Percentiles rank a stretch among this genome's conserved stretches.
phyloP scores from a whole-genome alignment of 1,284 basidiomycete genomes.

The Cryptococcus sp. region DNA sequence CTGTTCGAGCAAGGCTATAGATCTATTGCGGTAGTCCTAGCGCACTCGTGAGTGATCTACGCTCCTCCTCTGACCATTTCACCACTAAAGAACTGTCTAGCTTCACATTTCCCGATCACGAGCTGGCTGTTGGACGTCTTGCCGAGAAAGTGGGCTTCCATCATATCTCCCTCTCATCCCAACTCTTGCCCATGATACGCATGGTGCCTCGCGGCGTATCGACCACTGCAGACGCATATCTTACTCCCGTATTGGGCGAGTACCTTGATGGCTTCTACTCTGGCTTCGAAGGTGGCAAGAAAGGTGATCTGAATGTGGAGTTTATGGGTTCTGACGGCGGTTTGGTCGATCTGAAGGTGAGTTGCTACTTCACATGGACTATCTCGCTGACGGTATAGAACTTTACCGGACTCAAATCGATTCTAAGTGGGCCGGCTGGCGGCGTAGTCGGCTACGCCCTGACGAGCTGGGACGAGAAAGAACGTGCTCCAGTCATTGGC shows the following conservation, averaged over 20 bases:
- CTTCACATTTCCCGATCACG: constrained; percentile 59
- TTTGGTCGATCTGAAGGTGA: constrained; percentile 64
- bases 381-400: constrained; percentile 53
- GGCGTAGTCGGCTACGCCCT: constrained; percentile 45
- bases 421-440: constrained; percentile 58
- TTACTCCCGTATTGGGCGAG: constrained; percentile 81
- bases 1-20: constrained; percentile 28
- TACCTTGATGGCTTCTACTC: constrained; percentile 92
- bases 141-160: constrained; percentile 78
- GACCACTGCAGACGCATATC: constrained; percentile 92
- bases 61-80: constrained; percentile 34
- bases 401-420: constrained; percentile 85
- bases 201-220: constrained; percentile 91
- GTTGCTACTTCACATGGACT: constrained; percentile 1
- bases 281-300: constrained; percentile 69
- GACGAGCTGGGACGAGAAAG: constrained; percentile 35
- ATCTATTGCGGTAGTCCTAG: constrained; percentile 29
- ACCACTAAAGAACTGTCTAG: constrained; percentile 9
- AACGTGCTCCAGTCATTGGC: constrained; percentile 36
- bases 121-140: constrained; percentile 68
- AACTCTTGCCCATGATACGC: constrained; percentile 85
- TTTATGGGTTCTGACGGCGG: constrained; percentile 90
- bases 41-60: constrained; percentile 26
- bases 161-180: constrained; percentile 84
- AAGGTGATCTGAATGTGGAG: constrained; percentile 49